These are phyloP conservation scores for Psilocybe azurescens DNA, from an alignment of 768 basidiomycete species.

Conservation along the genomic window DNA sequence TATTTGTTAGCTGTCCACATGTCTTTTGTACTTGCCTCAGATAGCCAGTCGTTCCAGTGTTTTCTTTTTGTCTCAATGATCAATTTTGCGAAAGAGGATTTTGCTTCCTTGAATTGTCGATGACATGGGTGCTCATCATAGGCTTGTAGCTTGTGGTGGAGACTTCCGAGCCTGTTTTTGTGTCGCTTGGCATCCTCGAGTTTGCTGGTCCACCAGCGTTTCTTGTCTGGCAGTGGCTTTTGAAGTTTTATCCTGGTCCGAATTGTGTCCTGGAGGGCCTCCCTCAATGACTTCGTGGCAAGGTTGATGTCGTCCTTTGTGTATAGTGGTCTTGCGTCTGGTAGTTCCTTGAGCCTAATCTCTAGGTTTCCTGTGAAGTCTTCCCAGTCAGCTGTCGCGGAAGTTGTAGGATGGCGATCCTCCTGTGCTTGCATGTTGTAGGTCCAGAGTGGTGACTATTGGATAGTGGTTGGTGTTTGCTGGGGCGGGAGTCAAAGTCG, in stretches of 20 bases:
- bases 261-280: too few species aligned
- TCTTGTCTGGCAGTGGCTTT: too few species aligned
- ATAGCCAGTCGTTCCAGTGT: constrained; percentile 33
- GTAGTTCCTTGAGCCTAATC: background rate
- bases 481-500: constrained; percentile 14
- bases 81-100: constrained; percentile 1
- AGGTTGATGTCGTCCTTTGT: constrained; percentile 1
- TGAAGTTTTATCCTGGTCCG: too few species aligned
- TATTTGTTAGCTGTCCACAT: constrained; percentile 22
- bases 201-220: too few species aligned
- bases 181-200: too few species aligned
- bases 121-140: too few species aligned
- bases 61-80: constrained; percentile 22
- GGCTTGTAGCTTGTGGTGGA: too few species aligned
- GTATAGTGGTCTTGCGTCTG: background rate
- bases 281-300: too few species aligned
- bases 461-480: constrained; percentile 40
- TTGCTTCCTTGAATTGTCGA: constrained; percentile 1
- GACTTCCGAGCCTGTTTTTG: too few species aligned
- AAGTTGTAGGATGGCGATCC: constrained; percentile 26
- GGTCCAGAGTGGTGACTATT: constrained; percentile 23
- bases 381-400: constrained; percentile 32
- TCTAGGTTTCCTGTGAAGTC: constrained; percentile 27
- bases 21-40: too few species aligned
- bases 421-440: background rate